Evolutionary conservation across 75 land plant species (phyloP).

Genomic region (Cryptomeria japonica): DNA sequence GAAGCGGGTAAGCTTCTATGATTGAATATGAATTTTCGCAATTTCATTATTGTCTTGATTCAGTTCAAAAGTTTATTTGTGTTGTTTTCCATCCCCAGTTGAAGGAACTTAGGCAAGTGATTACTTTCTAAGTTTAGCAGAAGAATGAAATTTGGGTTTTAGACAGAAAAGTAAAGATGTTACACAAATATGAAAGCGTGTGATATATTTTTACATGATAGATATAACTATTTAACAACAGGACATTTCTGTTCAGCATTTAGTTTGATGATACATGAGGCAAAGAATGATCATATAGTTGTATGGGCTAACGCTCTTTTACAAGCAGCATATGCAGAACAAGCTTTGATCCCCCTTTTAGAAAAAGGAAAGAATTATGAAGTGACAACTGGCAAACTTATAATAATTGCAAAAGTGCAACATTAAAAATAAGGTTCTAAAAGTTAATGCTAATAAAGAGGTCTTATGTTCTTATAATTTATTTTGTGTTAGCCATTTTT

Average conservation of each 20-base stretch:
- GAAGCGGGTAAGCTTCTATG: constrained; percentile 46
- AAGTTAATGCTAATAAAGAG: background rate
- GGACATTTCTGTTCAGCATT: background rate
- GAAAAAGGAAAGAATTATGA: too few relatives aligned
- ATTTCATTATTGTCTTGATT: background rate
- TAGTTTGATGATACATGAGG: background rate
- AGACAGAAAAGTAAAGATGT: background rate
- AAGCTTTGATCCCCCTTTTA: too few relatives aligned
- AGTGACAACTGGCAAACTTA: too few relatives aligned
- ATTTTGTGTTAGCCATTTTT: background rate
- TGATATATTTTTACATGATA: background rate
- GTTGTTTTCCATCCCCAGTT: background rate
- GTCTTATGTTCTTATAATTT: background rate
- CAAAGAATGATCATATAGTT: too few relatives aligned
- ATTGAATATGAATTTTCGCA: background rate
- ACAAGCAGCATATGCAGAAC: too few relatives aligned
- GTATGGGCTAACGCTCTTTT: background rate
- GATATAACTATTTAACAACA: background rate
- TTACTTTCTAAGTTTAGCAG: background rate
- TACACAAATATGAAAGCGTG: background rate
- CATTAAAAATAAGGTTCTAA: background rate
- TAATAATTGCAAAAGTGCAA: background rate
- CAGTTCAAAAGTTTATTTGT: background rate
- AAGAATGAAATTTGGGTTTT: background rate
- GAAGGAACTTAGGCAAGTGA: background rate